A percentile compares a stretch with the other conserved stretches of the same genome.
Evolutionary conservation across 345 rosid species (phyloP).

Genomic region (Linum trigynum): DNA sequence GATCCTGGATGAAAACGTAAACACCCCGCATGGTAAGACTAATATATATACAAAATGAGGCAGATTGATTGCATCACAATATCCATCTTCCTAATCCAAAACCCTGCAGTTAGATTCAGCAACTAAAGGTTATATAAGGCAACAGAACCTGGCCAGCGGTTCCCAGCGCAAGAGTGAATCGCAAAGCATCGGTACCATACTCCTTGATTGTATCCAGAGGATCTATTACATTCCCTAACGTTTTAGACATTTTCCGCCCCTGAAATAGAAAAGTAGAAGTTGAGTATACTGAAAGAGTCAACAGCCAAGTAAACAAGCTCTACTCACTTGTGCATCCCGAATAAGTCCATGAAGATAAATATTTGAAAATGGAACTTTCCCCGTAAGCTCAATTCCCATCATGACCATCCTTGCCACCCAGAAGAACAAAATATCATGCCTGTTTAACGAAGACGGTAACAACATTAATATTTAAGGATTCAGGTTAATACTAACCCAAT

Average conservation of each 20-base stretch:
- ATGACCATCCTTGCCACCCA: constrained; percentile 99
- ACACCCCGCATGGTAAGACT: constrained; percentile 13
- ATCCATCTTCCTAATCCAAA: not conserved
- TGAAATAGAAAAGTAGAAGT: constrained; percentile 22
- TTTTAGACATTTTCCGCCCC: constrained; percentile 97
- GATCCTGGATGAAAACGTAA: constrained; percentile 48
- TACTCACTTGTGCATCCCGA: constrained; percentile 76
- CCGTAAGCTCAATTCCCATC: constrained; percentile 99
- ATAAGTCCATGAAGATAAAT: constrained; percentile 94
- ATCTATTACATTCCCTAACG: constrained; percentile 84
- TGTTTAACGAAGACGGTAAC: constrained; percentile 37
- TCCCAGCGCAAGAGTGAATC: constrained; percentile 84
- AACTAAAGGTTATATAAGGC: constrained; percentile 9
- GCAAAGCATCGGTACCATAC: constrained; percentile 90
- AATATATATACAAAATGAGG: constrained; percentile 4
- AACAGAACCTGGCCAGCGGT: constrained; percentile 94
- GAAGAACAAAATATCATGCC: constrained; percentile 97
- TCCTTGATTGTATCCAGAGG: constrained; percentile 90
- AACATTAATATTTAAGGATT: not conserved
- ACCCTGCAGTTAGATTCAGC: constrained; percentile 2
- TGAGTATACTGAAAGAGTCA: not conserved
- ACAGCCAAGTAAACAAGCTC: not conserved
- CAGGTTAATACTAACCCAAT: not conserved
- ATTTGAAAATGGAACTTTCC: constrained; percentile 80
- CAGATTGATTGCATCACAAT: constrained; percentile 4